phyloP scores from a whole-genome alignment of 2,329 filamentous ascomycete species.

The Tolypocladium tundrense region DNA sequence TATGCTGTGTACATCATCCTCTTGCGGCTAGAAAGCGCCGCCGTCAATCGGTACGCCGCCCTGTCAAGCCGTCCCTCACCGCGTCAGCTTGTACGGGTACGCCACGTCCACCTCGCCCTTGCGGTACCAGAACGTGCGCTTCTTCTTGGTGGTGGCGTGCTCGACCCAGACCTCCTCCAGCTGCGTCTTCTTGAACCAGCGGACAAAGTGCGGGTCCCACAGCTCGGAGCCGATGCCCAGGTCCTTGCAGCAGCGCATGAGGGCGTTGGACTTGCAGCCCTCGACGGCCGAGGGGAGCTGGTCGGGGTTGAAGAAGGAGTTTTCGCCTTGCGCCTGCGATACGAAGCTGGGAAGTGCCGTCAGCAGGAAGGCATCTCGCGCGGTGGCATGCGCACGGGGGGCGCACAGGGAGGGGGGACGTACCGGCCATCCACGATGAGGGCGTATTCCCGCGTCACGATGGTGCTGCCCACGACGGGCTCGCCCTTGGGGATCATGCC shows the following conservation, averaged over 20 bases:
- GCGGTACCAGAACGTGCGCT: conserved; percentile 74
- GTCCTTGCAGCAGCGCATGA: conserved; percentile 98
- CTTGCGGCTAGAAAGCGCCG: background rate
- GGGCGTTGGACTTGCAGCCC: conserved; percentile 93
- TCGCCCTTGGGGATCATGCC: conserved; percentile 82
- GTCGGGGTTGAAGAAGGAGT: conserved; percentile 84
- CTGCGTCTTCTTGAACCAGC: conserved; percentile 65
- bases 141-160: conserved; percentile 78
- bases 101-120: conserved; percentile 65
- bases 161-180: conserved; percentile 83
- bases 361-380: background rate
- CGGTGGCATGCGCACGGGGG: background rate
- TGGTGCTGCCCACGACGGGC: conserved; percentile 70
- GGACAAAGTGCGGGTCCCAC: conserved; percentile 90
- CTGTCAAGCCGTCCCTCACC: conserved; percentile 3
- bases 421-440: conserved; percentile 82
- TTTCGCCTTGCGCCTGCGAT: conserved; percentile 85
- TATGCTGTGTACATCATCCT: background rate
- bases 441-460: conserved; percentile 84
- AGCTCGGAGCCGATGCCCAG: conserved; percentile 88
- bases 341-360: conserved; percentile 57
- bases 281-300: conserved; percentile 90
- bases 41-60: background rate
- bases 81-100: conserved; percentile 43
- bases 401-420: conserved; percentile 13